Base-by-base conservation (phyloP, 768 basidiomycete genomes). In the Scleroderma bovista region DNA sequence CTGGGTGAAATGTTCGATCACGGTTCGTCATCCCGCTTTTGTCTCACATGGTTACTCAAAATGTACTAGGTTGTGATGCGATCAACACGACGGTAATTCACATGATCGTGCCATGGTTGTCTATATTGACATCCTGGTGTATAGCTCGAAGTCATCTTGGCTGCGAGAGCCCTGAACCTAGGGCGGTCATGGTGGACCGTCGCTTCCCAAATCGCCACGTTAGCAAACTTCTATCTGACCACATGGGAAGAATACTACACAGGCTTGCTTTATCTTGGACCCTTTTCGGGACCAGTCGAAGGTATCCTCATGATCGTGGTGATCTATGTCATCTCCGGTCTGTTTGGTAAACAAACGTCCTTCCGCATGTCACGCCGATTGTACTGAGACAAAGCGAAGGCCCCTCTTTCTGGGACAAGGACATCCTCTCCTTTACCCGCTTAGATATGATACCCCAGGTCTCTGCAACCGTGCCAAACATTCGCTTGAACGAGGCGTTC, bases 1-100 rank as follows among this genome's bases (percentile, higher is more conserved):
- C 71, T 98, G 29, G 96, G 96, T 16, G 90, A 99, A 67, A 86
- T 98, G 84, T 99, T 99, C 66, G 96, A 99, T 63, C 96, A 98
- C 68, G 95, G 93, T 86, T 57, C 44, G 74, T 59, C 16, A 24
- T 32, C 10, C 26, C 16, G 3, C 46, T 47, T 37, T 22, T 12
- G 12, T 22, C 5, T 29, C 8, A n/a, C 10, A 44, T 15, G 29
- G 23, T 46, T 6, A 6, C 31, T 55, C 6, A 54, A 31, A 10
- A n/a, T 22, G 16, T 3, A 41, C 6, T 40, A 90, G 88, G 88
- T 4, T 93, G 89, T 61, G 93, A 95, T 63, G 93, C 94, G 0
- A 75, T 99, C 56, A 97, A 97, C 62, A 98, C 95, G 0, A 95
- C 92, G 43, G 93, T 94, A 60, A 52, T 69, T 50, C 29, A 45